These are phyloP conservation scores for Rosa lucieae DNA, from an alignment of 306 rosid species.

Conservation along the genomic window DNA sequence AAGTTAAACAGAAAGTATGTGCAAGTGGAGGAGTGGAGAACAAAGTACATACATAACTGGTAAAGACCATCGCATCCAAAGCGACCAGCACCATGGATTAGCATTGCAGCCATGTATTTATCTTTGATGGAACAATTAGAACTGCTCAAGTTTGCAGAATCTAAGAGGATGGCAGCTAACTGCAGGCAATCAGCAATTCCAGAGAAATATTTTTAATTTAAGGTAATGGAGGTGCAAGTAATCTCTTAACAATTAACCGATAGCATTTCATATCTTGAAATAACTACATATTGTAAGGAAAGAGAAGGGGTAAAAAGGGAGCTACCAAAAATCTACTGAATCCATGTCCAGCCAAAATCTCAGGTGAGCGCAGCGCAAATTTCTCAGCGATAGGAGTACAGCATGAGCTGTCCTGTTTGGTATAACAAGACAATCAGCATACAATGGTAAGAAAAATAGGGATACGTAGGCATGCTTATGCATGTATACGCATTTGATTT, in stretches of 20 bases:
- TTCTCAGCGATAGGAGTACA: slow-evolving; percentile 70
- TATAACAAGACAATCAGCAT: slow-evolving; percentile 10
- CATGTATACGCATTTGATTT: not conserved
- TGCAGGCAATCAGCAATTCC: slow-evolving; percentile 33
- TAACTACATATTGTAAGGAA: not conserved
- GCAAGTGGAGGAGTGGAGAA: not conserved
- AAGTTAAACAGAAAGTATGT: not conserved
- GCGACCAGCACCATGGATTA: slow-evolving; percentile 85
- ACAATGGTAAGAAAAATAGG: slow-evolving; percentile 7
- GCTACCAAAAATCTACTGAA: slow-evolving; percentile 79
- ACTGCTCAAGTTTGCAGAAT: slow-evolving; percentile 54
- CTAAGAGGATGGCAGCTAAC: slow-evolving; percentile 80
- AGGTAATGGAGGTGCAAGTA: not conserved
- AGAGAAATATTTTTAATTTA: not conserved
- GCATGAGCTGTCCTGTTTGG: slow-evolving; percentile 64
- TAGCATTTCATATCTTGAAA: slow-evolving; percentile 6
- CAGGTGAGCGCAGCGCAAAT: slow-evolving; percentile 57
- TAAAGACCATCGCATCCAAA: slow-evolving; percentile 78
- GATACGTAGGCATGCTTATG: not conserved
- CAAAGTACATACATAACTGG: slow-evolving; percentile 54
- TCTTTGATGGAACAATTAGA: slow-evolving; percentile 62
- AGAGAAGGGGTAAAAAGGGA: not conserved
- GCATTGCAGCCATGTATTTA: slow-evolving; percentile 71
- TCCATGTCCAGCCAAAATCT: slow-evolving; percentile 61
- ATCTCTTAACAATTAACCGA: not conserved